Evolutionary conservation across 257 asterid genomes (phyloP).

Genomic region (Penstemon davidsonii): DNA sequence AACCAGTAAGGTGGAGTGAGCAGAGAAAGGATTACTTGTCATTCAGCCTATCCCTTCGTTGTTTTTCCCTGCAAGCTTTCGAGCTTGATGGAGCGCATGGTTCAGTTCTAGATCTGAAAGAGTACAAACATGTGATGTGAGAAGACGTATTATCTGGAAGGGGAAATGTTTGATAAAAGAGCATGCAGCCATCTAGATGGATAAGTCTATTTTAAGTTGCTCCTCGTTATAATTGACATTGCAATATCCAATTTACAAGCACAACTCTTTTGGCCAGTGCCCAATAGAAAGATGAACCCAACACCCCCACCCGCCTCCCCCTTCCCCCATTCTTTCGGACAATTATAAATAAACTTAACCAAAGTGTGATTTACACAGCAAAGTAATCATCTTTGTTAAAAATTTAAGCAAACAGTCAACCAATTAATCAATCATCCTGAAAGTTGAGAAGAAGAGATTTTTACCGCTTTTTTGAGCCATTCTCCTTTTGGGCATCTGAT

Average conservation of each 20-base stretch:
- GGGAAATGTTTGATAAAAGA: constrained; percentile 7
- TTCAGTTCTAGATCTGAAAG: constrained; percentile 59
- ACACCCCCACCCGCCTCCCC: constrained; percentile 8
- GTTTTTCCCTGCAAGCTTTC: constrained; percentile 94
- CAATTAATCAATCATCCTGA: neutral
- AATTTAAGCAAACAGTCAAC: neutral
- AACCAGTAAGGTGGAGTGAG: constrained; percentile 20
- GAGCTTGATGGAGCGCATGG: constrained; percentile 65
- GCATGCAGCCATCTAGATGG: neutral
- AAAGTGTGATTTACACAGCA: neutral
- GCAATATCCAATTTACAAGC: neutral
- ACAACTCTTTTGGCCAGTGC: neutral
- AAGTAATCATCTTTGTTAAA: neutral
- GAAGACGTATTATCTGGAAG: constrained; percentile 16
- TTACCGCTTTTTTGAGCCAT: constrained; percentile 75
- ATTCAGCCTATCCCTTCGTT: constrained; percentile 82
- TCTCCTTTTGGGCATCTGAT: constrained; percentile 55
- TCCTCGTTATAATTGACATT: neutral
- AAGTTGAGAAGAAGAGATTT: constrained; percentile 3
- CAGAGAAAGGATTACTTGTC: constrained; percentile 57
- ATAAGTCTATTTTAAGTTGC: neutral
- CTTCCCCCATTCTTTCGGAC: neutral
- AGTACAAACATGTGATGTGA: constrained; percentile 12
- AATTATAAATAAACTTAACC: neutral
- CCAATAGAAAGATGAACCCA: neutral